Percentiles rank a stretch among this genome's conserved stretches.
phyloP scores from a whole-genome alignment of 2,329 filamentous ascomycete species.

The Epichloe uncinata region DNA sequence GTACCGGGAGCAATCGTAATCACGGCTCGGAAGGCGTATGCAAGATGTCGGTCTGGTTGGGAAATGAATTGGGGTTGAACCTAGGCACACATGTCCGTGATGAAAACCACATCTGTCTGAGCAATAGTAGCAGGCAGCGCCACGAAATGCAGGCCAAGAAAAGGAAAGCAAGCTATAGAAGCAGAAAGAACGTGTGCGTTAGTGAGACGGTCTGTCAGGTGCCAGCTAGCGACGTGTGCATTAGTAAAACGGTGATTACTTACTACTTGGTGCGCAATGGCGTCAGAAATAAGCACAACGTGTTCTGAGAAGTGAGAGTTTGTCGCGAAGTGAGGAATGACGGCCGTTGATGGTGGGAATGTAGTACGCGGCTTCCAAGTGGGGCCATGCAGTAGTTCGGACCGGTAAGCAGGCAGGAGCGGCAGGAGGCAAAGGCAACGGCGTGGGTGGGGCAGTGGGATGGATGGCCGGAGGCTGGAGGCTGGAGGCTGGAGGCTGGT shows the following conservation, averaged over 20 bases:
- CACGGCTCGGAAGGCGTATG: neutral
- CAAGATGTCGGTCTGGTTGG: neutral
- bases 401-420: neutral
- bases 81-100: neutral
- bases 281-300: neutral
- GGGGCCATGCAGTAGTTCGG: neutral
- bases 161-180: conserved; percentile 1
- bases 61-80: neutral
- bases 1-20: neutral
- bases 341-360: neutral
- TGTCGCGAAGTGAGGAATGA: neutral
- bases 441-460: too few relatives aligned
- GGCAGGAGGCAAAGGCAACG: too few relatives aligned
- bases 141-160: neutral
- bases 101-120: neutral
- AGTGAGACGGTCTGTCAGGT: neutral
- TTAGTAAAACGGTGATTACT: neutral
- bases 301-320: neutral
- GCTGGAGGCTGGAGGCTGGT: neutral
- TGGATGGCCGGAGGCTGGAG: neutral
- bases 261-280: neutral
- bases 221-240: neutral
- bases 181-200: neutral
- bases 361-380: neutral
- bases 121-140: neutral